These are phyloP conservation scores for Sanghuangporus weigelae DNA, from an alignment of 1,284 basidiomycete genomes.

Conservation along the genomic window DNA sequence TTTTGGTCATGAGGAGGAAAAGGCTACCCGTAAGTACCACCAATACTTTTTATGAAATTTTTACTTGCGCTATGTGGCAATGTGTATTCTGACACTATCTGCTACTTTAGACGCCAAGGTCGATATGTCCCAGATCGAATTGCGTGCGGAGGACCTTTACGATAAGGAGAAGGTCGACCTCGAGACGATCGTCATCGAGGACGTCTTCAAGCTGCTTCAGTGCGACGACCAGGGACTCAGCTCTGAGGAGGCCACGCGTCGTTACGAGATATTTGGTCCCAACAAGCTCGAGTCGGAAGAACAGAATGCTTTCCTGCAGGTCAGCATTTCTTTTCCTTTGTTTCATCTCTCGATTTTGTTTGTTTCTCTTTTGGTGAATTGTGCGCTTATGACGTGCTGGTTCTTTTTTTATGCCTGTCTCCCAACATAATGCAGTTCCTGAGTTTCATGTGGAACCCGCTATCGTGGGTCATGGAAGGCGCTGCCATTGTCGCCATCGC, in stretches of 20 bases:
- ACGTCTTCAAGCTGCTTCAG: slow-evolving; percentile 95
- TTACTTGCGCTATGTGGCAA: background rate
- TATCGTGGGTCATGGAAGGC: slow-evolving; percentile 99
- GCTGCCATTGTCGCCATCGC: slow-evolving; percentile 95
- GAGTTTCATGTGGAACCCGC: slow-evolving; percentile 97
- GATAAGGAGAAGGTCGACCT: slow-evolving; percentile 99
- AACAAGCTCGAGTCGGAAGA: slow-evolving; percentile 93
- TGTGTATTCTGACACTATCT: background rate
- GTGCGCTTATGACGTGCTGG: slow-evolving; percentile 5
- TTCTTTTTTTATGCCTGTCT: background rate
- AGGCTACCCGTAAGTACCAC: slow-evolving; percentile 59
- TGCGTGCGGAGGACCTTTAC: slow-evolving; percentile 92
- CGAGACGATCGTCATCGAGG: slow-evolving; percentile 94
- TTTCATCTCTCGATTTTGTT: background rate
- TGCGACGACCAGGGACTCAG: slow-evolving; percentile 79
- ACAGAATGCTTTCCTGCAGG: slow-evolving; percentile 83
- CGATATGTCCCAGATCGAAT: slow-evolving; percentile 85
- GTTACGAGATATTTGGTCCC: slow-evolving; percentile 92
- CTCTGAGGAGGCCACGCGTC: slow-evolving; percentile 71
- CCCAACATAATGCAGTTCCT: slow-evolving; percentile 58
- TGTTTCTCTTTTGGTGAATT: background rate
- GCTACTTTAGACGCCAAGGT: slow-evolving; percentile 66
- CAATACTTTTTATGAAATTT: background rate
- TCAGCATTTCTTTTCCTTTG: slow-evolving; percentile 26
- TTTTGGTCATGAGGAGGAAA: slow-evolving; percentile 73